Base-by-base conservation (phyloP, 2,329 filamentous ascomycete genomes). In the Fusarium tupiense region DNA sequence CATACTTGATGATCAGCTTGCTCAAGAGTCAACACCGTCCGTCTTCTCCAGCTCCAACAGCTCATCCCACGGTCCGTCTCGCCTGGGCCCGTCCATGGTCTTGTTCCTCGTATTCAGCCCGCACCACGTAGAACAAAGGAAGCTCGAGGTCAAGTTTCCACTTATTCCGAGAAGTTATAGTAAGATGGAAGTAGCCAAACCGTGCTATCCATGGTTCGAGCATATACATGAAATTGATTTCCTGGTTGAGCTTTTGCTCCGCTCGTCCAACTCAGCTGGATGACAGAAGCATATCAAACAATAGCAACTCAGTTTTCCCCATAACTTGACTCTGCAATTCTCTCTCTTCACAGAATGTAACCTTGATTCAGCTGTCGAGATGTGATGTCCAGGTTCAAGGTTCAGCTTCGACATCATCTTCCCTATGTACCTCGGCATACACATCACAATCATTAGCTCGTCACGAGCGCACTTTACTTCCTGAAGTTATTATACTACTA, bases 131-230 rank as follows among this genome's bases (percentile, higher is more conserved):
- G 57, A 67, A 69, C 57, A 69, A 69, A 56, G 49, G 49, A 63
- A 62, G 47, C 35, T 37, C 44, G 31, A 56, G 37, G 26, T 33
- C 43, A 43, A 53, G 58, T 68, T 73, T 50, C 72, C 72, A 68
- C 74, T 76, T 77, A 58, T 60, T 77, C 77, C 74, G 64, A 75
- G 74, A 78, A 78, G 72, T 65, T 38, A 26, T 26, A 26, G 26
- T 26, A 40, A 44, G 61, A 57, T 72, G 14, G 71, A 77, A 76
- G 41, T 26, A 29, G 49, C 22, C 49, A 24, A 50, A 26, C 33
- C 40, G 20, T 43, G 49, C 44, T 50, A 40, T 35, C 33, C 33
- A 35, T 66, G 65, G 63, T 67, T 61, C 58, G 38, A 63, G 50
- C 59, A 31, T 61, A 52, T 61, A 64, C 72, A 50, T 33, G 47